Evolutionary conservation across 2,329 filamentous ascomycete genomes (phyloP), one percentile per base, ranked within the genome.

Genomic region (Zopfia rhizophila): DNA sequence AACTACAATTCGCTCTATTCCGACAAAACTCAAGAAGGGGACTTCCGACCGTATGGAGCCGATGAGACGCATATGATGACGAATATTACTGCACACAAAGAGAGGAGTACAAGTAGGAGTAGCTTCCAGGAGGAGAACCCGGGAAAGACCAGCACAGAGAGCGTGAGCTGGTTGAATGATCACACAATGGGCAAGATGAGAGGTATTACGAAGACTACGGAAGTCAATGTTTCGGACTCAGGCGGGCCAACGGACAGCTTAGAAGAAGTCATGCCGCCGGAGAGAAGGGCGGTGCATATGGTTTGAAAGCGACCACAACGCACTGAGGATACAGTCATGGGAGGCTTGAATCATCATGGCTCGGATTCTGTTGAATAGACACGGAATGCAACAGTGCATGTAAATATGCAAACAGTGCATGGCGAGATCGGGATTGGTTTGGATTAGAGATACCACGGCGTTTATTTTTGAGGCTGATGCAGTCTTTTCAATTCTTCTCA

Each of bases 191-290:
- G 29, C 5, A 43, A 36, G 19, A 4, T 35, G 21, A 31, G 39
- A 11, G 39, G 39, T 7, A 43, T 43, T n/a, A 43, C 22, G 19
- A 43, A 36, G 31, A 43, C 39, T 4, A 43, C 39, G 4, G 39
- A 43, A 13, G 39, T 43, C 39, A 43, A 36, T 21, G 22, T 43
- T 18, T 24, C 22, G 7, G 11, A 18, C 14, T 29, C 37, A 6
- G 18, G 8, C 13, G 5, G 7, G 5, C 4, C 8, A 16, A 25
- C 13, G 24, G 24, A 39, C 7, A 7, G 14, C 22, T 23, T 24
- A 11, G 22, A 23, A 10, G 22, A 38, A n/a, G n/a, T n/a, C n/a
- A n/a, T n/a, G n/a, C n/a, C n/a, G n/a, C n/a, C n/a, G n/a, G n/a
- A n/a, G n/a, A n/a, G n/a, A n/a, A n/a, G n/a, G n/a, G n/a, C n/a